These are phyloP conservation scores for Vitis rupestris DNA, from an alignment of 164 flowering plant species.

Conservation along the genomic window DNA sequence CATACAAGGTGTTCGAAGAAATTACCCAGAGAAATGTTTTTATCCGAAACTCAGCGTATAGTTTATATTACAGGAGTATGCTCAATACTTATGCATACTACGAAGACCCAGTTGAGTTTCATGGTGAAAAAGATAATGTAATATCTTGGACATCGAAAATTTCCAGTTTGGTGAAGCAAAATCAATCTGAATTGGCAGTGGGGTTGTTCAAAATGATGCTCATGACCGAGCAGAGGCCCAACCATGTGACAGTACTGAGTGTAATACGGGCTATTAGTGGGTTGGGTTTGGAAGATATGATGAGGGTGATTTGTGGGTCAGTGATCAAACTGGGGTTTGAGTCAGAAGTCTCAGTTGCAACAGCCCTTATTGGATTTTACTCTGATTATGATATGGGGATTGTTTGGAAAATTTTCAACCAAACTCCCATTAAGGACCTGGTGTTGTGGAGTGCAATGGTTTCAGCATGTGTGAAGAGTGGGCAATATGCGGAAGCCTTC, in stretches of 20 bases:
- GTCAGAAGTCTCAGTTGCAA: conserved; percentile 35
- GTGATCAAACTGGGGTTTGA: conserved; percentile 48
- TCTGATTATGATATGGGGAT: conserved; percentile 25
- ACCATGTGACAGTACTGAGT: conserved; percentile 41
- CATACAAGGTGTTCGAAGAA: conserved; percentile 26
- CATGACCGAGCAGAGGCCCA: conserved; percentile 28
- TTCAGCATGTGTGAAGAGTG: conserved; percentile 39
- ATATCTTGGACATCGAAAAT: conserved; percentile 40
- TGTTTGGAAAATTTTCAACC: conserved; percentile 36
- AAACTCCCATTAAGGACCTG: conserved; percentile 39
- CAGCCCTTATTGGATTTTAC: conserved; percentile 48
- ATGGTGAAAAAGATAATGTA: conserved; percentile 14
- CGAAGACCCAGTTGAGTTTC: conserved; percentile 18
- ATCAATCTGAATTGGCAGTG: conserved; percentile 31
- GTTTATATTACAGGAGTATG: conserved; percentile 4
- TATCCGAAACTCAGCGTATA: background rate
- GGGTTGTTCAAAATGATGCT: conserved; percentile 45
- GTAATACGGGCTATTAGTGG: conserved; percentile 30
- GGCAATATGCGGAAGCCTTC: conserved; percentile 33
- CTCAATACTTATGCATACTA: conserved; percentile 1
- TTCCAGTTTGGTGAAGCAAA: conserved; percentile 30
- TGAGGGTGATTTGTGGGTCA: conserved; percentile 35
- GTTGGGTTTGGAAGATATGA: conserved; percentile 11
- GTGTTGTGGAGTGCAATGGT: conserved; percentile 63
- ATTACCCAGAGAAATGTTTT: conserved; percentile 15